A percentile compares a stretch with the other conserved stretches of the same genome.
phyloP scores from a whole-genome alignment of 1,284 basidiomycete genomes.

The Ceraceosorus guamensis region DNA sequence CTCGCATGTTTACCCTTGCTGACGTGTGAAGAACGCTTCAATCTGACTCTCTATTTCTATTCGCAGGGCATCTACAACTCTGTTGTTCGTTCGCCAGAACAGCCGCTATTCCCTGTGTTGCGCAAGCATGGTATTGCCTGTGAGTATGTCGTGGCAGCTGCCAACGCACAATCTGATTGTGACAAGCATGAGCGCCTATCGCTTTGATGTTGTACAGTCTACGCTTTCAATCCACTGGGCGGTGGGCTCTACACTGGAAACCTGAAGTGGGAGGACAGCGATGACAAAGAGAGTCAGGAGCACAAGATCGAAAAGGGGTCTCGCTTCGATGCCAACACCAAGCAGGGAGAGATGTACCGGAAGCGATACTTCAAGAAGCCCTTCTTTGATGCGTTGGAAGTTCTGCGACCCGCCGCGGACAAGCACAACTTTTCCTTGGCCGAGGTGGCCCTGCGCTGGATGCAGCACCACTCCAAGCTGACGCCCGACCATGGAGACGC shows the following conservation, averaged over 20 bases:
- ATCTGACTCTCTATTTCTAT: no score
- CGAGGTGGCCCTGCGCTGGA: slow-evolving; percentile 27
- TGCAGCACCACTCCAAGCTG: slow-evolving; percentile 21
- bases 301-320: slow-evolving; percentile 12
- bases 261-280: slow-evolving; percentile 1
- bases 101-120: slow-evolving; percentile 24
- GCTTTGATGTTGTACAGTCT: no score
- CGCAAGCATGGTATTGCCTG: slow-evolving; percentile 56
- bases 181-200: no score
- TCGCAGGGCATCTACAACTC: slow-evolving; percentile 51
- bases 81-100: slow-evolving; percentile 22
- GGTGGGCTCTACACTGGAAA: slow-evolving; percentile 32
- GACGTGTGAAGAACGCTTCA: no score
- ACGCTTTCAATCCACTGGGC: slow-evolving; percentile 44
- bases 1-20: no score
- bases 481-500: not conserved
- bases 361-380: slow-evolving; percentile 27
- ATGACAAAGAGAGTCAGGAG: slow-evolving; percentile 13
- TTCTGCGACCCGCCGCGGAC: slow-evolving; percentile 22
- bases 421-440: slow-evolving; percentile 15
- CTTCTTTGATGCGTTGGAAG: slow-evolving; percentile 43
- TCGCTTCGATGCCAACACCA: slow-evolving; percentile 22
- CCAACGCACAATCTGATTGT: no score
- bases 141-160: no score
- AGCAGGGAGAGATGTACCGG: slow-evolving; percentile 25